Conservation (phyloP, 306 rosid species). For the Citrullus mucosospermus region DNA sequence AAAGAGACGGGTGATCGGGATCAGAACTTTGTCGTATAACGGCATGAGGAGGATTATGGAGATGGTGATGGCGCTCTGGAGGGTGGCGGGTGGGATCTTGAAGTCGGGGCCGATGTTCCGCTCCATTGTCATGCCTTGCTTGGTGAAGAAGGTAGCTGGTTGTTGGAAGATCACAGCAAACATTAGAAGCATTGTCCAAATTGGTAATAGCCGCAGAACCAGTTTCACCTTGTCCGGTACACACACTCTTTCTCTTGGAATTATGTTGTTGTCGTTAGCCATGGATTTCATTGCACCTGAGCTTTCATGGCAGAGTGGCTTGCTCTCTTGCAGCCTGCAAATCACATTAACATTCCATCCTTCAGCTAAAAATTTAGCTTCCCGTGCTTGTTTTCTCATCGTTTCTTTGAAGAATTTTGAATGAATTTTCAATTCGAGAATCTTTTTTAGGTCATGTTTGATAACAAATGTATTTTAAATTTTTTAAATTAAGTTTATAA, state of each 20-base stretch:
- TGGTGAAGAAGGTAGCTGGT: conserved; percentile 83
- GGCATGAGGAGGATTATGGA: conserved; percentile 84
- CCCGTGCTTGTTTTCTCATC: no score
- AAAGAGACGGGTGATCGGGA: conserved; percentile 51
- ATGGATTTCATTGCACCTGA: conserved; percentile 24
- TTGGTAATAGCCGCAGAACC: conserved; percentile 56
- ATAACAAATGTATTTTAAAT: no score
- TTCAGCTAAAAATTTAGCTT: no score
- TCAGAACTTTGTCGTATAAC: conserved; percentile 47
- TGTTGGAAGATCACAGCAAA: conserved; percentile 87
- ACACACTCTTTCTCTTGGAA: conserved; percentile 16
- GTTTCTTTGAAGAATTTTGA: no score
- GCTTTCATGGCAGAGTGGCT: conserved; percentile 49
- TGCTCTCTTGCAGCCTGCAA: conserved; percentile 64
- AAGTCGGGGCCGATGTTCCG: conserved; percentile 53
- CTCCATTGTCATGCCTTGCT: conserved; percentile 96
- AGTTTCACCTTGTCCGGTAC: conserved; percentile 32
- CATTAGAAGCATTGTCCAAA: conserved; percentile 88
- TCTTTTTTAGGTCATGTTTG: no score
- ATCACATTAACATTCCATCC: not conserved
- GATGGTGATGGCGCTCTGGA: conserved; percentile 64
- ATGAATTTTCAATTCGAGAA: no score
- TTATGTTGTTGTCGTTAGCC: conserved; percentile 18
- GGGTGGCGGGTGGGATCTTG: conserved; percentile 90
- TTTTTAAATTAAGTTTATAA: no score